These are phyloP conservation scores for Xanthoceras sorbifolium DNA, from an alignment of 345 rosid species.

Conservation along the genomic window DNA sequence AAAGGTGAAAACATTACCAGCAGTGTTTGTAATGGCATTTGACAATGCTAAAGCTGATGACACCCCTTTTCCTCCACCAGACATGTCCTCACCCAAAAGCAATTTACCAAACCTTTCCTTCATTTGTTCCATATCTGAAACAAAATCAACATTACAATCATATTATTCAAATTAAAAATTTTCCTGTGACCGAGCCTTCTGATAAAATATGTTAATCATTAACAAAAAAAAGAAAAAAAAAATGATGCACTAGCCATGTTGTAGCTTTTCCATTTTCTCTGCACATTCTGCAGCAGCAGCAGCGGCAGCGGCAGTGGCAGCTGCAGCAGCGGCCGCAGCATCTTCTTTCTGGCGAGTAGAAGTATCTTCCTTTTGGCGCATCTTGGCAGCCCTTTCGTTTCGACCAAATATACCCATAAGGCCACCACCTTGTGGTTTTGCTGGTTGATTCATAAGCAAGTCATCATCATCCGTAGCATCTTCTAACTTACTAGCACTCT, in stretches of 20 bases:
- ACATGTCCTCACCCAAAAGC: slow-evolving; percentile 73
- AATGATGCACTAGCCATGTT: slow-evolving; percentile 27
- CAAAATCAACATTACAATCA: slow-evolving; percentile 1
- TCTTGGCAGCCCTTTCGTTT: slow-evolving; percentile 16
- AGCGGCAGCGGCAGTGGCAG: neutral
- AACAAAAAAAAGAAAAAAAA: neutral
- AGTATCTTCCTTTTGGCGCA: neutral
- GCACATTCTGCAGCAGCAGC: neutral
- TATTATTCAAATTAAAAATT: neutral
- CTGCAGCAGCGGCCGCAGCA: neutral
- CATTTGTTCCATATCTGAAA: slow-evolving; percentile 60
- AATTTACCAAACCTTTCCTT: slow-evolving; percentile 64
- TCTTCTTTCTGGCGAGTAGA: neutral
- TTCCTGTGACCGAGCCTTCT: too few relatives aligned
- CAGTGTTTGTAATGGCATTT: slow-evolving; percentile 42
- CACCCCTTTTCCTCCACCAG: slow-evolving; percentile 78
- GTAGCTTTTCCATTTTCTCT: slow-evolving; percentile 15
- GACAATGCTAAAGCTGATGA: slow-evolving; percentile 77
- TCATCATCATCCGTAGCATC: slow-evolving; percentile 36
- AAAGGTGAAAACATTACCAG: slow-evolving; percentile 16
- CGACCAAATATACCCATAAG: neutral
- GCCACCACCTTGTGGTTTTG: neutral
- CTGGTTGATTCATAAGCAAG: neutral
- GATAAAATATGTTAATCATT: too few relatives aligned
- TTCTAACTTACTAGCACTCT: slow-evolving; percentile 31